Base-by-base conservation (phyloP, 257 asterid species). In the Capsicum baccatum region DNA sequence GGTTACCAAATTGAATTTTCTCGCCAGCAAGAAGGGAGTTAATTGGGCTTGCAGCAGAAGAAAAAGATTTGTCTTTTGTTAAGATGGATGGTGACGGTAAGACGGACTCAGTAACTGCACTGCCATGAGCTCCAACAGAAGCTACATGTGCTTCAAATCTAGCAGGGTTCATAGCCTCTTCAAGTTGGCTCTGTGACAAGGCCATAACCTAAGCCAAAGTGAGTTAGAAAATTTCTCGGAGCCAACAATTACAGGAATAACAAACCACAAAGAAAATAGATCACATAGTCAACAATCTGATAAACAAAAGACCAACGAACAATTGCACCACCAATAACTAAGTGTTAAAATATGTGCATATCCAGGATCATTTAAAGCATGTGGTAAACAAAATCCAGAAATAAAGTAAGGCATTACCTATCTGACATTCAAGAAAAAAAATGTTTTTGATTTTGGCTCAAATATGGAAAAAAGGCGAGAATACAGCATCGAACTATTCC, bases 1-100 rank as follows among this genome's bases (percentile, higher is more conserved):
- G 47, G 37, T 71, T 94, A 97, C 99, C 99, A 86, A 95, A 97
- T 90, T 94, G 99, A 85, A 97, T 97, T 88, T 91, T 94, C 91
- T 97, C 99, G 85, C 97, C 98, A 79, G 98, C 98, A 82, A 94
- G 98, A 87, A 97, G 89, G 76, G 99, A 96, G 89, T 91, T 92
- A 83, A 95, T 90, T 86, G 98, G 98, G 82, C 97, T 94, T 80
- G 97, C 88, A 87, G 93, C 90, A 83, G 94, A 90, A 52, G 97
- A 87, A 85, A 91, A 90, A 8, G 96, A 59, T 87, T 92, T 91
- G 79, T 94, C 99, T 86, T 92, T 93, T 6, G 89, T 55, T 86
- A 92, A 87, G 83, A 92, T 86, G 80, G 95, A 90, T 71, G 97
- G 76, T 19, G 93, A 83, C 19, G 91, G 88, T 89, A 92, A 88